phyloP scores from a whole-genome alignment of 176 grass and related monocot species.

The Stipa capillata region DNA sequence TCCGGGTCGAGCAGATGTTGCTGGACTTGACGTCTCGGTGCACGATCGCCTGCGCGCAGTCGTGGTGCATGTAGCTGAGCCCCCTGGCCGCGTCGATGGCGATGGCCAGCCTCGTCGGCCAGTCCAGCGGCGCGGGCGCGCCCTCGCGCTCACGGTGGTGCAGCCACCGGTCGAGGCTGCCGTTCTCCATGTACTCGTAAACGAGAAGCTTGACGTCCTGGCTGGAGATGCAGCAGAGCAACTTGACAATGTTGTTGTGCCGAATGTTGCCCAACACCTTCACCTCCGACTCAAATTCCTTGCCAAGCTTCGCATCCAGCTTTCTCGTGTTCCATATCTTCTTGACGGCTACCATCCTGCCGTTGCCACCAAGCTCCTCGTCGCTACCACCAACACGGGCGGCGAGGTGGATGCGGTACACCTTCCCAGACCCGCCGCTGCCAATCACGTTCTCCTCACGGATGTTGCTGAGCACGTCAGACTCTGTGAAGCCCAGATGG shows the following conservation, averaged over 20 bases:
- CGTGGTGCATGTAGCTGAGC: conserved; percentile 69
- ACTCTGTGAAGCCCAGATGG: no score
- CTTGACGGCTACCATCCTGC: conserved; percentile 45
- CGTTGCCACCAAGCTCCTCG: background rate
- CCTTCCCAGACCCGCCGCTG: no score
- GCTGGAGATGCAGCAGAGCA: conserved; percentile 50
- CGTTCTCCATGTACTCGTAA: conserved; percentile 69
- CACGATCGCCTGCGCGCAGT: conserved; percentile 31
- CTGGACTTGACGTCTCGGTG: conserved; percentile 71
- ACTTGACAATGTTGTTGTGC: conserved; percentile 67
- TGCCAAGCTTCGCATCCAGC: conserved; percentile 26
- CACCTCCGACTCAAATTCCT: conserved; percentile 50
- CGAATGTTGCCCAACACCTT: conserved; percentile 44
- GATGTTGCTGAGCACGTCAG: no score
- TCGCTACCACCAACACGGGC: background rate
- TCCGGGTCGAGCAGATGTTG: conserved; percentile 61
- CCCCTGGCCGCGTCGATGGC: conserved; percentile 43
- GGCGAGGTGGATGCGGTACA: no score
- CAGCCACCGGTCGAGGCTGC: conserved; percentile 52
- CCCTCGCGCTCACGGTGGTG: conserved; percentile 20
- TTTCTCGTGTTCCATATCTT: conserved; percentile 34
- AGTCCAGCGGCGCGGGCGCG: conserved; percentile 31
- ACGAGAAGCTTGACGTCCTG: conserved; percentile 46
- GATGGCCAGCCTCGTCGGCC: conserved; percentile 41
- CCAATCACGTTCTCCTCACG: no score